These are phyloP conservation scores for Oenanthe javanica DNA, from an alignment of 140 eudicot species.

Conservation along the genomic window DNA sequence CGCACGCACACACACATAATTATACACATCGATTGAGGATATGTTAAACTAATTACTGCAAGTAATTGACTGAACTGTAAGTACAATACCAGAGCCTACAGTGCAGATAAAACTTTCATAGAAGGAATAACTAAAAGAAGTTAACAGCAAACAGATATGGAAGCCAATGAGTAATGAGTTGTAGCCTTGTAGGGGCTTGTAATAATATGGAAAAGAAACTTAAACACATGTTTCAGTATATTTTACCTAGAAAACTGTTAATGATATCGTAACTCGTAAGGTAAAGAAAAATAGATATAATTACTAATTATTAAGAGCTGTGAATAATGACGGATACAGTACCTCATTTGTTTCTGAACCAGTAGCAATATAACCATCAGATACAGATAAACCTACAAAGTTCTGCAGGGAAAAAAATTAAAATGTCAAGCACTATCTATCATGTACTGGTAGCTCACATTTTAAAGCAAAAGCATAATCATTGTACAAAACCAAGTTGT, in stretches of 20 bases:
- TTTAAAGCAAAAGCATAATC: background rate
- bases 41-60: background rate
- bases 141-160: background rate
- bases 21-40: background rate
- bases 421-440: background rate
- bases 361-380: constrained; percentile 56
- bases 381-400: constrained; percentile 54
- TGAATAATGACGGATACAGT: background rate
- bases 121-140: background rate
- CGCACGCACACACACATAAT: no score
- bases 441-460: background rate
- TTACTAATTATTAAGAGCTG: background rate
- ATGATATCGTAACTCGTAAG: background rate
- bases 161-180: background rate
- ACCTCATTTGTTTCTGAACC: constrained; percentile 74
- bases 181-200: background rate
- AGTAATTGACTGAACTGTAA: background rate
- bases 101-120: background rate
- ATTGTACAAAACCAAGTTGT: background rate
- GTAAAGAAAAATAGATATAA: background rate
- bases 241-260: background rate
- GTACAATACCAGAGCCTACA: background rate
- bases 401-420: constrained; percentile 37
- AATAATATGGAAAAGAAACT: background rate
- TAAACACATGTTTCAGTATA: background rate